Evolutionary conservation across 1,139 yeast species (phyloP).

Genomic region (Chernovozyma sophiae-reginae): DNA sequence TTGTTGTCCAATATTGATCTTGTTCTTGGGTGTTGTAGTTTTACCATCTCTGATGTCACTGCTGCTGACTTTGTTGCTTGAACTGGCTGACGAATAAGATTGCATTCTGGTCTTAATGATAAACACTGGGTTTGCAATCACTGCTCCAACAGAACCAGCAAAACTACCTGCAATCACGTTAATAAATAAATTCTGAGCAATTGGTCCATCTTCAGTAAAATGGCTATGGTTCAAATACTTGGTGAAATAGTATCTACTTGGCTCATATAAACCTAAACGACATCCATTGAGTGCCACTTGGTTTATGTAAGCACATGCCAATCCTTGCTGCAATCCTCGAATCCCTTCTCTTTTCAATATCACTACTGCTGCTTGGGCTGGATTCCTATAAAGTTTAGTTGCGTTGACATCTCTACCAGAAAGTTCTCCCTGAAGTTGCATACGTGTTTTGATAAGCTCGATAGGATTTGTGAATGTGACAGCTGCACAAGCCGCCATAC

Average conservation of each 20-base stretch:
- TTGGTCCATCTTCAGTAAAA: constrained; percentile 37
- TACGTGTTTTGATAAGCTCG: constrained; percentile 87
- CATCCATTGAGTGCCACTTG: constrained; percentile 92
- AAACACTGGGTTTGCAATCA: constrained; percentile 86
- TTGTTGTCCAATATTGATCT: constrained; percentile 69
- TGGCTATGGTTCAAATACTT: constrained; percentile 48
- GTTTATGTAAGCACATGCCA: constrained; percentile 76
- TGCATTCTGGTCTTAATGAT: constrained; percentile 95
- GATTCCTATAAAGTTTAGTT: constrained; percentile 66
- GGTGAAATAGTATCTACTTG: constrained; percentile 64
- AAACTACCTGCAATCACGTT: constrained; percentile 81
- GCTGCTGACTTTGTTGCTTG: constrained; percentile 23
- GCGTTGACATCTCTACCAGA: constrained; percentile 45
- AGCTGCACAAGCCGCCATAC: constrained; percentile 95
- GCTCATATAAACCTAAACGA: constrained; percentile 90
- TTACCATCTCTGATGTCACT: neutral
- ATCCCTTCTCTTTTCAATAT: constrained; percentile 81
- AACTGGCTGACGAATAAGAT: constrained; percentile 54
- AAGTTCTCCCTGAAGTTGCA: constrained; percentile 95
- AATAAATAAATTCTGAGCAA: constrained; percentile 57
- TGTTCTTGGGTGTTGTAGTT: constrained; percentile 1
- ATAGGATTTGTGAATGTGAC: constrained; percentile 96
- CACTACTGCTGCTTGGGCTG: constrained; percentile 77
- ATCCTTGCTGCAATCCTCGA: constrained; percentile 84
- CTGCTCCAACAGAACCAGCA: constrained; percentile 88